Evolutionary conservation across 257 asterid genomes (phyloP).

Genomic region (Capsicum baccatum): DNA sequence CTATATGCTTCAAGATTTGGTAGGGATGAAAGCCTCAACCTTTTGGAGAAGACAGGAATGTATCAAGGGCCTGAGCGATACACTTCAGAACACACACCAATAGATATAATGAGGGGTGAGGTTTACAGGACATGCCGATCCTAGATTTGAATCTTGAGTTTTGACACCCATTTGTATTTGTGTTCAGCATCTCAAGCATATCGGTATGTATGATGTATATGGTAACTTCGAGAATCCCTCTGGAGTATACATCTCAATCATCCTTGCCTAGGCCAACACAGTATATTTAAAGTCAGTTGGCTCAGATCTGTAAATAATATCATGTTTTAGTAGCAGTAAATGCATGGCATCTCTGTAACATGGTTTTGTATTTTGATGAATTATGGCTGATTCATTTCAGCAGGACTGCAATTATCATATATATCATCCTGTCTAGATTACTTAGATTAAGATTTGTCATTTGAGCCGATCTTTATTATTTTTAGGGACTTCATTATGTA

Average conservation of each 20-base stretch:
- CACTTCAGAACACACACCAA: conserved; percentile 82
- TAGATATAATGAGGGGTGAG: conserved; percentile 91
- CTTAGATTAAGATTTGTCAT: not conserved
- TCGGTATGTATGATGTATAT: conserved; percentile 5
- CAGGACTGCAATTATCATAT: not conserved
- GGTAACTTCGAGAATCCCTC: not conserved
- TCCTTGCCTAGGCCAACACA: conserved; percentile 6
- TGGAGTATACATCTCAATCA: conserved; percentile 9
- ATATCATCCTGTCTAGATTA: not conserved
- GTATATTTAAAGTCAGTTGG: not conserved
- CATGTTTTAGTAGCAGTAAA: conserved; percentile 22
- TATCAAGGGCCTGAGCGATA: conserved; percentile 87
- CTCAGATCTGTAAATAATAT: conserved; percentile 14
- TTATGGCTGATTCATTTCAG: conserved; percentile 10
- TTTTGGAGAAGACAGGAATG: conserved; percentile 86
- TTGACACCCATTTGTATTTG: not conserved
- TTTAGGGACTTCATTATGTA: not conserved
- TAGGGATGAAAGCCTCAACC: conserved; percentile 79
- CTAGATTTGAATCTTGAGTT: conserved; percentile 29
- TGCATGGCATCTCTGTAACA: not conserved
- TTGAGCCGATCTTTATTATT: not conserved
- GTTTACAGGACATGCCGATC: conserved; percentile 79
- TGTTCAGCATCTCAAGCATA: conserved; percentile 6
- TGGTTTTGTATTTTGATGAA: not conserved
- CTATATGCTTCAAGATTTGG: conserved; percentile 84